Conservation (phyloP, 192 early-diverging fungal genomes). For the Glomus cerebriforme region DNA sequence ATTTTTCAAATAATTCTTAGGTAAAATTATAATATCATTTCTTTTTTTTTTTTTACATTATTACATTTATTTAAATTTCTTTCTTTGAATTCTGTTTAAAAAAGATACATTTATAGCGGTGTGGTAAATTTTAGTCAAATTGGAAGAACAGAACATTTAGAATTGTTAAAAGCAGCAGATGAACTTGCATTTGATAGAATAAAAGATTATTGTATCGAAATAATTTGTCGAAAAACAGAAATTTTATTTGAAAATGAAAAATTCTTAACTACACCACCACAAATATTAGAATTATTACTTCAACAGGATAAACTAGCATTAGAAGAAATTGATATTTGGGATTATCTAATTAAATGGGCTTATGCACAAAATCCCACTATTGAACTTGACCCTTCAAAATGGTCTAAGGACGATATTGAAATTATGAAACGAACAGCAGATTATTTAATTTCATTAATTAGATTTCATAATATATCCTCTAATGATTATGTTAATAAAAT, state of each 20-base stretch:
- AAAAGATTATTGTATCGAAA: not conserved
- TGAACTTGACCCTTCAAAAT: not conserved
- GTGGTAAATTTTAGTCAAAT: not conserved
- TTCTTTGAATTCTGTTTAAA: no score
- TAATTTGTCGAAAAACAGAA: not conserved
- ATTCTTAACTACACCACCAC: not conserved
- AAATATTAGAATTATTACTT: not conserved
- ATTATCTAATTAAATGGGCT: not conserved
- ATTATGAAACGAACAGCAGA: not conserved
- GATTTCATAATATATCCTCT: not conserved
- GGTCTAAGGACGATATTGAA: not conserved
- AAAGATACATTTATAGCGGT: not conserved
- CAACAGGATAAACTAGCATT: not conserved
- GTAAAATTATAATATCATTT: no score
- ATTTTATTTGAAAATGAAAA: not conserved
- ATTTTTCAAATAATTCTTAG: no score
- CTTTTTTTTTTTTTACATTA: no score
- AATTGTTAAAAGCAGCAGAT: not conserved
- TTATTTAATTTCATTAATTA: not conserved
- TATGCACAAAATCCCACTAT: not conserved
- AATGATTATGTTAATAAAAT: not conserved
- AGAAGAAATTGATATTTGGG: not conserved
- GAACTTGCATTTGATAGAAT: not conserved
- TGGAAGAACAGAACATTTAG: not conserved
- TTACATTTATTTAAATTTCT: no score